These are phyloP conservation scores for Globisporangium cederbergense DNA, from an alignment of 352 stramenopile species.

Conservation along the genomic window DNA sequence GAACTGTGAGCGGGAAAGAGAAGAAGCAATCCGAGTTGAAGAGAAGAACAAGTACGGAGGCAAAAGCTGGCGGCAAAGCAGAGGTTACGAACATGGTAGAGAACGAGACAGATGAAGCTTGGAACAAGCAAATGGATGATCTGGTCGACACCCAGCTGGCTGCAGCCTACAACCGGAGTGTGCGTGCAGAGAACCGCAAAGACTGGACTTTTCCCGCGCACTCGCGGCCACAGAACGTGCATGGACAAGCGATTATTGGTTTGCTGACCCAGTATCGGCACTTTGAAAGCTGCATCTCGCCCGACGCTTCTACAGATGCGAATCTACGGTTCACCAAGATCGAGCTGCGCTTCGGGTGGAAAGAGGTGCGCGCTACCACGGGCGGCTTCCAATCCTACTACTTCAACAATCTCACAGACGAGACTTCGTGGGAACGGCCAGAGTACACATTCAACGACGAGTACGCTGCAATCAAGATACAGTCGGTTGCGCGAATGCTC, in stretches of 20 bases:
- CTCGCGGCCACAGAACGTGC: conserved; percentile 45
- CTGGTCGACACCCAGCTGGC: conserved; percentile 20
- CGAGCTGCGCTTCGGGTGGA: conserved; percentile 68
- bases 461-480: conserved; percentile 56
- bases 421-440: conserved; percentile 55
- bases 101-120: conserved; percentile 3
- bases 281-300: conserved; percentile 29
- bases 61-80: neutral
- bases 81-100: neutral
- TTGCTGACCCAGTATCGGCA: conserved; percentile 35
- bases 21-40: neutral
- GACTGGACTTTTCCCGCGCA: conserved; percentile 49
- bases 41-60: neutral
- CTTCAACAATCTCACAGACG: conserved; percentile 35
- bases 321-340: conserved; percentile 47
- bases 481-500: conserved; percentile 51
- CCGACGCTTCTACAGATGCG: conserved; percentile 12
- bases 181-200: conserved; percentile 40
- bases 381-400: conserved; percentile 31
- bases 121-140: conserved; percentile 13
- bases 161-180: conserved; percentile 49
- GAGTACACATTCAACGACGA: conserved; percentile 70
- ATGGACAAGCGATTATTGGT: conserved; percentile 40
- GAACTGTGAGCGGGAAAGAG: neutral
- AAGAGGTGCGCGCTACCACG: conserved; percentile 23